Evolutionary conservation across 768 basidiomycete species (phyloP).

Genomic region (Trametes maxima): DNA sequence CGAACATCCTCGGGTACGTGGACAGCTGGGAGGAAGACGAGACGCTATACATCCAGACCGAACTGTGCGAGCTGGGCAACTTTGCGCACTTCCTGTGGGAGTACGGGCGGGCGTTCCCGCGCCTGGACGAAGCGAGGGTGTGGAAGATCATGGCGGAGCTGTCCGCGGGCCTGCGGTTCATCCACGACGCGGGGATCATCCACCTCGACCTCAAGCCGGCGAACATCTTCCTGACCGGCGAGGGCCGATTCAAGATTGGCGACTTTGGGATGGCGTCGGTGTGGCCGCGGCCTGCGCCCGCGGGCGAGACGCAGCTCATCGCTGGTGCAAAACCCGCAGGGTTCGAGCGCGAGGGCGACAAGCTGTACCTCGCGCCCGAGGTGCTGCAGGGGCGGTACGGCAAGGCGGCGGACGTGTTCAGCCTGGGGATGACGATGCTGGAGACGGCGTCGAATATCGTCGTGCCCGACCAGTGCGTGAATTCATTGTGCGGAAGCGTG

Average conservation of each 20-base stretch:
- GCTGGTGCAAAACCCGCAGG: conserved; percentile 23
- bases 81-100: conserved; percentile 89
- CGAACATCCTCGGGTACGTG: conserved; percentile 85
- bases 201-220: conserved; percentile 98
- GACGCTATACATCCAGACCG: conserved; percentile 88
- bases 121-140: conserved; percentile 87
- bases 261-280: conserved; percentile 99
- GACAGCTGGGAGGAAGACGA: conserved; percentile 97
- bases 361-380: conserved; percentile 96
- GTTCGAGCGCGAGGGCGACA: conserved; percentile 96
- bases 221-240: conserved; percentile 88
- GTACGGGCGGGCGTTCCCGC: conserved; percentile 82
- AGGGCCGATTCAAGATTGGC: conserved; percentile 93
- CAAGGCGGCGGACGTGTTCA: conserved; percentile 95
- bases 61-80: conserved; percentile 92
- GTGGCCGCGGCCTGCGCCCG: conserved; percentile 67
- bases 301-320: conserved; percentile 31
- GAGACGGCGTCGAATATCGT: conserved; percentile 96
- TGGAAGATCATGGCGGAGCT: conserved; percentile 97
- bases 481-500: conserved; percentile 1
- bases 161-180: conserved; percentile 84
- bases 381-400: conserved; percentile 91
- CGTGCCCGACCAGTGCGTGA: conserved; percentile 91
- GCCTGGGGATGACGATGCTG: conserved; percentile 94
- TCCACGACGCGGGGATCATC: conserved; percentile 86